Conservation (phyloP, 345 rosid species). For the Dipteronia sinensis region DNA sequence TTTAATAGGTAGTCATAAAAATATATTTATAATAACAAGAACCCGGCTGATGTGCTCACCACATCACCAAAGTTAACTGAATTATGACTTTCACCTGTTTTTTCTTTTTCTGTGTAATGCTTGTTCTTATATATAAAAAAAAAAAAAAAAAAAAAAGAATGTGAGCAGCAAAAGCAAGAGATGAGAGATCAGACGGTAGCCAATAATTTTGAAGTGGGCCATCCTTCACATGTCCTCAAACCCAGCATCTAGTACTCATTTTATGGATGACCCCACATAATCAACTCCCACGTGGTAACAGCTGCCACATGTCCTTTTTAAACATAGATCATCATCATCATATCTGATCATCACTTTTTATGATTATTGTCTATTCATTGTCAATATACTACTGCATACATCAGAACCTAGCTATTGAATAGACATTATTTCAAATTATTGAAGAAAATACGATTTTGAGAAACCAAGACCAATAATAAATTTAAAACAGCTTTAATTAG, state of each 20-base stretch:
- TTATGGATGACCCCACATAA: conserved; percentile 5
- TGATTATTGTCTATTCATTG: background rate
- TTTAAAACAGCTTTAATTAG: too few relatives aligned
- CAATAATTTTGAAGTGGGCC: conserved; percentile 14
- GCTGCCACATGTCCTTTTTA: background rate
- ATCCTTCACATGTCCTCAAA: conserved; percentile 7
- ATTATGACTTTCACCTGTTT: too few relatives aligned
- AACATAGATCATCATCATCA: background rate
- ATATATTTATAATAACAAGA: too few relatives aligned
- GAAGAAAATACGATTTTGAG: too few relatives aligned
- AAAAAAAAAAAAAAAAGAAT: too few relatives aligned
- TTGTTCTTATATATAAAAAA: too few relatives aligned
- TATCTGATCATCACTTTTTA: background rate
- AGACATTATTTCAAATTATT: background rate
- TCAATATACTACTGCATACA: too few relatives aligned
- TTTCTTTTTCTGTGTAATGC: too few relatives aligned
- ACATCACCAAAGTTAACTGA: too few relatives aligned
- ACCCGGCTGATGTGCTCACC: too few relatives aligned
- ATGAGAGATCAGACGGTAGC: background rate
- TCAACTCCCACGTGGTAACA: conserved; percentile 19
- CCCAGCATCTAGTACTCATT: background rate
- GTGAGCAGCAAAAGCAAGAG: background rate
- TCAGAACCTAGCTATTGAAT: background rate
- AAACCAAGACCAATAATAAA: too few relatives aligned
- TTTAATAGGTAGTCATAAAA: too few relatives aligned